Base-by-base conservation (phyloP, 2,329 filamentous ascomycete species). In the Cordyceps cateniannulata region DNA sequence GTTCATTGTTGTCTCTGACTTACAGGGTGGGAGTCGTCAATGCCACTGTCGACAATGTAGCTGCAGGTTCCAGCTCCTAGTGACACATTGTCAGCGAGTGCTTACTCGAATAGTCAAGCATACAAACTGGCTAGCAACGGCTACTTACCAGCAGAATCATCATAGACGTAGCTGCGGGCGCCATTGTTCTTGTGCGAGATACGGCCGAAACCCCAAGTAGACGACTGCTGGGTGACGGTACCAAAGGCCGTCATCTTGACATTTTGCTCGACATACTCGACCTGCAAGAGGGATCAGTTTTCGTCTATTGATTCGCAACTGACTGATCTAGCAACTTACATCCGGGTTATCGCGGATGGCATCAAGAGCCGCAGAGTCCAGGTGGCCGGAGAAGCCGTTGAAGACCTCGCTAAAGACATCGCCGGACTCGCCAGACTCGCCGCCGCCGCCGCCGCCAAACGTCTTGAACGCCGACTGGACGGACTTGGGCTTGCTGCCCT, bases 241-340 rank as follows among this genome's bases (percentile, higher is more conserved):
- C 47, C 47, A 12, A 35, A 49, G 16, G 45, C 45, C 16, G 24
- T 67, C 40, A 76, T 66, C 18, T 66, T 62, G 32, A 64, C 66
- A 52, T 77, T 73, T 38, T 71, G 70, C 66, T 76, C 73, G 10
- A 76, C 66, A 60, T 71, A 75, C 5, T 70, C 69, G 35, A 75
- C 72, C 64, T 66, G 3, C 24, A 16, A 10, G 3, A 24, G 20
- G 14, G 9, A 40, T 55, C 16, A 56, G 53, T 38, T 24, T 18
- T 32, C 10, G 20, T n/a, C n/a, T n/a, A n/a, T n/a, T n/a, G n/a
- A n/a, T n/a, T n/a, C n/a, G n/a, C n/a, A n/a, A n/a, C n/a, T n/a
- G n/a, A n/a, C n/a, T n/a, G n/a, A n/a, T n/a, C n/a, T n/a, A n/a
- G 22, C 18, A 49, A 56, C 58, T 42, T 47, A 61, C 62, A 42